A percentile compares a stretch with the other conserved stretches of the same genome.
These are phyloP conservation scores for Fagus sylvatica DNA, from an alignment of 306 rosid species.

Conservation along the genomic window DNA sequence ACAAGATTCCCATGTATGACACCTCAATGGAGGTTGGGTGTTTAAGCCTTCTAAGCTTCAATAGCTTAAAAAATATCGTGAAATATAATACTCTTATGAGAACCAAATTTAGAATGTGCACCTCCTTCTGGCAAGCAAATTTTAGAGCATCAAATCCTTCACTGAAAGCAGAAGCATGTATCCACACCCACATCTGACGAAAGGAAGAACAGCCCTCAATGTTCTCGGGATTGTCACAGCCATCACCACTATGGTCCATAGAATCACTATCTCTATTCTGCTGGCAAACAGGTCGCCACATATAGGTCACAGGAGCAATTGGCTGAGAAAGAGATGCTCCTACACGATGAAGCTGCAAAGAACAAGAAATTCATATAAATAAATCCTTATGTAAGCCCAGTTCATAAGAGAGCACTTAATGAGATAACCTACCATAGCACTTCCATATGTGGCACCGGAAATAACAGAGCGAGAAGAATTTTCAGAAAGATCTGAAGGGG, in stretches of 20 bases:
- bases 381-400: constrained; percentile 9
- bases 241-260: constrained; percentile 11
- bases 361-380: constrained; percentile 9
- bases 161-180: constrained; percentile 68
- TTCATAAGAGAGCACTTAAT: constrained; percentile 5
- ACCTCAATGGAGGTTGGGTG: not conserved
- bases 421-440: constrained; percentile 63
- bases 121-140: constrained; percentile 74
- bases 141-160: constrained; percentile 71
- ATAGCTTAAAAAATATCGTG: not conserved
- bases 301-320: constrained; percentile 73
- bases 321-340: constrained; percentile 55
- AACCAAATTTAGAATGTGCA: constrained; percentile 26
- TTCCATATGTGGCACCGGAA: constrained; percentile 56
- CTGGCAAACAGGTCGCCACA: constrained; percentile 65
- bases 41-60: not conserved
- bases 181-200: constrained; percentile 87
- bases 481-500: constrained; percentile 34
- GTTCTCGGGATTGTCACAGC: constrained; percentile 21
- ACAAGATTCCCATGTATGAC: not conserved
- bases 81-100: not conserved
- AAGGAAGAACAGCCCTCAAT: constrained; percentile 20
- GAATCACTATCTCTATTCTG: constrained; percentile 23
- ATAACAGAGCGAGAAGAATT: constrained; percentile 35
- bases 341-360: constrained; percentile 62